These are phyloP conservation scores for Priceomyces melissophilus DNA, from an alignment of 805 yeast species.

Conservation along the genomic window DNA sequence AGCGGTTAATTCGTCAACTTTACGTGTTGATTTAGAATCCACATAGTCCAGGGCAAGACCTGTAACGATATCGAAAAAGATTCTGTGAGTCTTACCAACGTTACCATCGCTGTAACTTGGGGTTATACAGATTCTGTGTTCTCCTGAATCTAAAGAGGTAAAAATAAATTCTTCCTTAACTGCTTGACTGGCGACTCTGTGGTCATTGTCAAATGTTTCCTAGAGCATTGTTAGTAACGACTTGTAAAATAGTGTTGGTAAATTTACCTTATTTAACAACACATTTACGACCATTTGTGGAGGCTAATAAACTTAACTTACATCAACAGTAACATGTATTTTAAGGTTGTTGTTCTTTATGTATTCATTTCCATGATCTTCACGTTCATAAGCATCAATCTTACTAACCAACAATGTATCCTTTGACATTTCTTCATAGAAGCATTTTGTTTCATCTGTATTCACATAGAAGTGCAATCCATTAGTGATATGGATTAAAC, in stretches of 20 bases:
- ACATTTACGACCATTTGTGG: too few species aligned
- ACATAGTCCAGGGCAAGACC: slow-evolving; percentile 61
- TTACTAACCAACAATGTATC: slow-evolving; percentile 78
- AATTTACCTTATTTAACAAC: too few species aligned
- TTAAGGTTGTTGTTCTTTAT: slow-evolving; percentile 54
- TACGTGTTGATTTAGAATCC: slow-evolving; percentile 59
- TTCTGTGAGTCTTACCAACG: slow-evolving; percentile 57
- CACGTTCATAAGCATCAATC: slow-evolving; percentile 65
- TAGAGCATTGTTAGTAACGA: slow-evolving; percentile 10
- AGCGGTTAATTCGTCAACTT: slow-evolving; percentile 40
- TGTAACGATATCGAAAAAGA: slow-evolving; percentile 68
- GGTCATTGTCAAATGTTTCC: slow-evolving; percentile 74
- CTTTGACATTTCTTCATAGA: slow-evolving; percentile 73
- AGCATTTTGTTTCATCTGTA: slow-evolving; percentile 76
- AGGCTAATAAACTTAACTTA: slow-evolving; percentile 18
- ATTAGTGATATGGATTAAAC: slow-evolving; percentile 14
- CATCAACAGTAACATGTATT: slow-evolving; percentile 67
- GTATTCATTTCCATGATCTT: slow-evolving; percentile 44
- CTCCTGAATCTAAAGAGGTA: slow-evolving; percentile 80
- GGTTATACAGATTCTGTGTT: slow-evolving; percentile 73
- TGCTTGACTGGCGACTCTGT: slow-evolving; percentile 66
- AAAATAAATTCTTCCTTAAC: slow-evolving; percentile 70
- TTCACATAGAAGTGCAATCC: slow-evolving; percentile 78
- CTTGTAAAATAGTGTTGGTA: not conserved
- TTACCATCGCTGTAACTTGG: slow-evolving; percentile 68